These are phyloP conservation scores for Pyrenophora tritici-repentis DNA, from an alignment of 2,329 filamentous ascomycete genomes.

Conservation along the genomic window DNA sequence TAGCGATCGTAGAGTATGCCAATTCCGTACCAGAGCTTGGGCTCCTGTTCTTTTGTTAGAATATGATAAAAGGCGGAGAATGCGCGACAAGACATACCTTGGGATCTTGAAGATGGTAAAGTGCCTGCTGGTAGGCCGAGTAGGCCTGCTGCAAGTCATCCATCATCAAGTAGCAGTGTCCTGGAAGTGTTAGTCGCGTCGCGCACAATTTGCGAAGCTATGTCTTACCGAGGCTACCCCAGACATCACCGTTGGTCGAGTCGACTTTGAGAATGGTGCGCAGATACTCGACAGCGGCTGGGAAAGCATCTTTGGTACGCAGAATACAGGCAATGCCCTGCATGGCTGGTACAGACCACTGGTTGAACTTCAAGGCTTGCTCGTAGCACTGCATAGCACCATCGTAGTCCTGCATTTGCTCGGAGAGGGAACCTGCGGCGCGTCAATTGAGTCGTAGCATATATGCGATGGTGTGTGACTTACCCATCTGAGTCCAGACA, in stretches of 20 bases:
- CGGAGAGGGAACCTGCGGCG: slow-evolving; percentile 74
- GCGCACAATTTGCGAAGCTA: slow-evolving; percentile 7
- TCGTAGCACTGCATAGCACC: slow-evolving; percentile 91
- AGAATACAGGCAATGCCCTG: slow-evolving; percentile 91
- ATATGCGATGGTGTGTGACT: slow-evolving; percentile 33
- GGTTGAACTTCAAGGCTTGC: slow-evolving; percentile 83
- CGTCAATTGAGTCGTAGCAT: slow-evolving; percentile 17
- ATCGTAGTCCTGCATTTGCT: slow-evolving; percentile 85
- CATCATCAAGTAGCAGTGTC: slow-evolving; percentile 99
- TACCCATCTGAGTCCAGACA: slow-evolving; percentile 93
- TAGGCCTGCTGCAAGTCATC: slow-evolving; percentile 97
- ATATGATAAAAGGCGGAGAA: slow-evolving; percentile 3
- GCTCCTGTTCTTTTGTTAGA: slow-evolving; percentile 65
- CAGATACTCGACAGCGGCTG: slow-evolving; percentile 90
- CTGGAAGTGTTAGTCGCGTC: slow-evolving; percentile 52
- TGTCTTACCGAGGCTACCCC: slow-evolving; percentile 84
- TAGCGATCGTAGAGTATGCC: slow-evolving; percentile 97
- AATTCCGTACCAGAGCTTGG: slow-evolving; percentile 98
- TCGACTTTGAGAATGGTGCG: slow-evolving; percentile 91
- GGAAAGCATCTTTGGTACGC: slow-evolving; percentile 89
- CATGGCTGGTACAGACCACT: slow-evolving; percentile 88
- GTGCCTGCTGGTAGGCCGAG: slow-evolving; percentile 90
- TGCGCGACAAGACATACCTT: slow-evolving; percentile 63
- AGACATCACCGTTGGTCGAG: slow-evolving; percentile 86
- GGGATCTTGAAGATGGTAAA: slow-evolving; percentile 89